A percentile compares a stretch with the other conserved stretches of the same genome.
These are phyloP conservation scores for Calocera cornea DNA, from an alignment of 768 basidiomycete species.

Conservation along the genomic window DNA sequence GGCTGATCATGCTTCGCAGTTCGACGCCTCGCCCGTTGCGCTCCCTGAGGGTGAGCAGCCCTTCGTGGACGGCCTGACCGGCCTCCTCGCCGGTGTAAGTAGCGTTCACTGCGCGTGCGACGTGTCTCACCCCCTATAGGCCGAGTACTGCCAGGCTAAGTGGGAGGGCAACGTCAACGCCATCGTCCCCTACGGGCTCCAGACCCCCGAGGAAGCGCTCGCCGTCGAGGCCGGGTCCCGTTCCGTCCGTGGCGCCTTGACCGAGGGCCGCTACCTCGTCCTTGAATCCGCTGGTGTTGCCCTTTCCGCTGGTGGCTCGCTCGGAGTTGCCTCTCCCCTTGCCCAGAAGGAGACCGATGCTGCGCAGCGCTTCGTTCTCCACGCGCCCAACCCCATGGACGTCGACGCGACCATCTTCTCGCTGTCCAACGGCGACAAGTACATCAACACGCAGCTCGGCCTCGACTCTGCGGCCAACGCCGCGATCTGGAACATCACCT, in stretches of 20 bases:
- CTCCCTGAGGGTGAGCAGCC: conserved; percentile 7
- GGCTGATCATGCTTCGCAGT: conserved; percentile 9
- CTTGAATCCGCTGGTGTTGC: conserved; percentile 10
- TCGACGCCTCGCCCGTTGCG: not conserved
- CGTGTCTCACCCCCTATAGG: not conserved
- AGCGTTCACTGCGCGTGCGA: not conserved
- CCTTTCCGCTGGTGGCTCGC: not conserved
- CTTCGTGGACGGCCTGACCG: not conserved
- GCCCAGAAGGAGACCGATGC: not conserved
- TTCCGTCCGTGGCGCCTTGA: conserved; percentile 11
- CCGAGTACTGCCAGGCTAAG: not conserved
- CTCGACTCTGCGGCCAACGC: not conserved
- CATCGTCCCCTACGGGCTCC: conserved; percentile 9
- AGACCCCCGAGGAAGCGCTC: conserved; percentile 7
- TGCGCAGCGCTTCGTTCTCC: not conserved
- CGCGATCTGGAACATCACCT: not conserved
- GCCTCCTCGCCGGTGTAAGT: not conserved
- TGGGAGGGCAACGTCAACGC: not conserved
- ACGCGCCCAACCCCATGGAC: not conserved
- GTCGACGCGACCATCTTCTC: not conserved
- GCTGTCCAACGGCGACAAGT: not conserved
- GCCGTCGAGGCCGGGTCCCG: conserved; percentile 12
- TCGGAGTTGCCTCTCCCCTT: not conserved
- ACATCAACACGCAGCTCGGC: not conserved
- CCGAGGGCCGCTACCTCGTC: conserved; percentile 14